Evolutionary conservation across 2,329 filamentous ascomycete genomes (phyloP).

Genomic region (Xylaria sp.): DNA sequence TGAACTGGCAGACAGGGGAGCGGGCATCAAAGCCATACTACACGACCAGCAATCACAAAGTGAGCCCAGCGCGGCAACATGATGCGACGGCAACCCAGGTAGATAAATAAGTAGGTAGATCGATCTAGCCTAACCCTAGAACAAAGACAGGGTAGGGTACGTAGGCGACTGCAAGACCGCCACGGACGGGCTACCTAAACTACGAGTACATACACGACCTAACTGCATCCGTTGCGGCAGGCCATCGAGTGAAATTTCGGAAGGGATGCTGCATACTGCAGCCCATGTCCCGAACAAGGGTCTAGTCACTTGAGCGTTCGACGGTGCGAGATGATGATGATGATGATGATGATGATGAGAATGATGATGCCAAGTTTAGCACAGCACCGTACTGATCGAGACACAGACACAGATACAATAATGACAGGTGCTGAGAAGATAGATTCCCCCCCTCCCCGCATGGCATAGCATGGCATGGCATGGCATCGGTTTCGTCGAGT

Average conservation of each 20-base stretch:
- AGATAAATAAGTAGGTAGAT: not conserved
- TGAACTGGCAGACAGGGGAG: not conserved
- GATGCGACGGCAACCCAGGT: not conserved
- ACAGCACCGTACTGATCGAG: conserved; percentile 12
- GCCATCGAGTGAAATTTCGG: conserved; percentile 39
- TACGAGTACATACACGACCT: not conserved
- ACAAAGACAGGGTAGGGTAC: not conserved
- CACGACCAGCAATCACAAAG: not conserved
- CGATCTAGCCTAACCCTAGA: conserved; percentile 16
- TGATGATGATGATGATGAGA: conserved; percentile 13
- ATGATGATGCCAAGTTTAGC: conserved; percentile 24
- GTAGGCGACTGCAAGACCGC: not conserved
- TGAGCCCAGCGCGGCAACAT: not conserved
- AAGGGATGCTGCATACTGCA: conserved; percentile 42
- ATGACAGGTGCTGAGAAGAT: conserved; percentile 31
- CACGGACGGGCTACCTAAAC: not conserved
- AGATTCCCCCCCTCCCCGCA: conserved; percentile 37
- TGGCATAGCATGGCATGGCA: conserved; percentile 30
- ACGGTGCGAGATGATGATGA: conserved; percentile 15
- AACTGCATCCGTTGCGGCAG: conserved; percentile 27
- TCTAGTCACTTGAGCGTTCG: conserved; percentile 35
- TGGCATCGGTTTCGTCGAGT: conserved; percentile 31
- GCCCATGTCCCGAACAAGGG: conserved; percentile 40
- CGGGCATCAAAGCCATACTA: not conserved
- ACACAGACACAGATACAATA: conserved; percentile 8